Conservation (phyloP, 495 filamentous ascomycete genomes). For the Podospora anserina region DNA sequence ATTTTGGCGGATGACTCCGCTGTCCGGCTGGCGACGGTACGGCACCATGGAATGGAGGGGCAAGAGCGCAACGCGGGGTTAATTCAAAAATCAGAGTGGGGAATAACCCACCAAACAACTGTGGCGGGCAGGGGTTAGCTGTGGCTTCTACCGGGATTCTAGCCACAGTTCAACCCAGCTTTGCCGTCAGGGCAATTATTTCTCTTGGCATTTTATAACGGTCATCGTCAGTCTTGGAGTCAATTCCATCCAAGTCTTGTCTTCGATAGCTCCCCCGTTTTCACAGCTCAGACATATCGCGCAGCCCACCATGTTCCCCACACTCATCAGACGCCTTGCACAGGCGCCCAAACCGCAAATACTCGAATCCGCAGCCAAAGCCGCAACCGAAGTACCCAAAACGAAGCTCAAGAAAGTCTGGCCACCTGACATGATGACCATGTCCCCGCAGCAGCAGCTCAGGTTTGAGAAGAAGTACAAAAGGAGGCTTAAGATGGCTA, state of each 20-base stretch:
- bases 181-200: background rate
- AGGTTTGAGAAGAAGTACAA: slow-evolving; percentile 74
- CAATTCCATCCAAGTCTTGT: background rate
- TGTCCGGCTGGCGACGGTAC: slow-evolving; percentile 5
- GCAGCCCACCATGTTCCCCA: slow-evolving; percentile 42
- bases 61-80: slow-evolving; percentile 20
- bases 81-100: background rate
- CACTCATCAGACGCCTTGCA: slow-evolving; percentile 39
- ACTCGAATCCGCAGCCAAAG: slow-evolving; percentile 10
- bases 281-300: background rate
- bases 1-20: slow-evolving; percentile 26
- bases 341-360: slow-evolving; percentile 22
- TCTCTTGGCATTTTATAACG: background rate
- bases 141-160: background rate
- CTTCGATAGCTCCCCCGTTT: background rate
- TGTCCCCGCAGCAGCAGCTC: slow-evolving; percentile 81
- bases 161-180: background rate
- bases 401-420: slow-evolving; percentile 83
- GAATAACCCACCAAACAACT: background rate
- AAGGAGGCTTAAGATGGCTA: slow-evolving; percentile 66
- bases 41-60: slow-evolving; percentile 19
- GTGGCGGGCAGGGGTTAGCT: background rate
- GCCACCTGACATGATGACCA: slow-evolving; percentile 86
- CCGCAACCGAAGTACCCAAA: slow-evolving; percentile 36
- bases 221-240: background rate